phyloP scores from a whole-genome alignment of 352 stramenopile species.

The Elongisporangium undulatum region DNA sequence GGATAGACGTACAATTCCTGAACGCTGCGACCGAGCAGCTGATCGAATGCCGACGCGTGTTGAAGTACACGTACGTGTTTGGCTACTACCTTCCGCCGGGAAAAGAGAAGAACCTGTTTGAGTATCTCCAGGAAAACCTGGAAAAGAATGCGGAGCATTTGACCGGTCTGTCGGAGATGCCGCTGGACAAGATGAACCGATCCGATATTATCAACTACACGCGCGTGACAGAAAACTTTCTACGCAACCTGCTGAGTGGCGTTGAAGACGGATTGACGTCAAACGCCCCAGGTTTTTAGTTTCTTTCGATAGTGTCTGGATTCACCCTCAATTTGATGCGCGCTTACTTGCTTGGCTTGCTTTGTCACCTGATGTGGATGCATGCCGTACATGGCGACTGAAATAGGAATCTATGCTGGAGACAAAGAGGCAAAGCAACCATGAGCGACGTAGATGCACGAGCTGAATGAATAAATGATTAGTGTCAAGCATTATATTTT shows the following conservation, averaged over 20 bases:
- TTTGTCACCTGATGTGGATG: not conserved
- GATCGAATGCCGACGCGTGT: conserved; percentile 96
- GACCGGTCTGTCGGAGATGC: conserved; percentile 88
- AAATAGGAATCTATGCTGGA: not conserved
- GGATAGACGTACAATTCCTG: conserved; percentile 99
- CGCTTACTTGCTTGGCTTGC: not conserved
- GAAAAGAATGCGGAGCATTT: conserved; percentile 93
- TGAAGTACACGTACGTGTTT: conserved; percentile 98
- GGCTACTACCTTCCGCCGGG: conserved; percentile 91
- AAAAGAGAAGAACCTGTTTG: conserved; percentile 93
- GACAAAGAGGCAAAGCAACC: not conserved
- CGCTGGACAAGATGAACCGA: conserved; percentile 90
- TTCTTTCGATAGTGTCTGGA: not conserved
- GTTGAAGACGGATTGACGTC: conserved; percentile 88
- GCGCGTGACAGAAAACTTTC: conserved; percentile 90
- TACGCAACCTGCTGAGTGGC: conserved; percentile 87
- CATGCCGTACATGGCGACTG: not conserved
- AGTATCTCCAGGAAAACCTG: conserved; percentile 93
- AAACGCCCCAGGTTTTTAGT: conserved; percentile 11
- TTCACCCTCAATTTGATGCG: not conserved
- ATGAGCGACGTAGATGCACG: not conserved
- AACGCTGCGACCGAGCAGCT: conserved; percentile 95
- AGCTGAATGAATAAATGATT: conserved; percentile 1
- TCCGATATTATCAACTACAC: conserved; percentile 95
- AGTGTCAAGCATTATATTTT: not conserved